phyloP scores from a whole-genome alignment of 1,284 basidiomycete species.

The Microbotryomycetes sp. region DNA sequence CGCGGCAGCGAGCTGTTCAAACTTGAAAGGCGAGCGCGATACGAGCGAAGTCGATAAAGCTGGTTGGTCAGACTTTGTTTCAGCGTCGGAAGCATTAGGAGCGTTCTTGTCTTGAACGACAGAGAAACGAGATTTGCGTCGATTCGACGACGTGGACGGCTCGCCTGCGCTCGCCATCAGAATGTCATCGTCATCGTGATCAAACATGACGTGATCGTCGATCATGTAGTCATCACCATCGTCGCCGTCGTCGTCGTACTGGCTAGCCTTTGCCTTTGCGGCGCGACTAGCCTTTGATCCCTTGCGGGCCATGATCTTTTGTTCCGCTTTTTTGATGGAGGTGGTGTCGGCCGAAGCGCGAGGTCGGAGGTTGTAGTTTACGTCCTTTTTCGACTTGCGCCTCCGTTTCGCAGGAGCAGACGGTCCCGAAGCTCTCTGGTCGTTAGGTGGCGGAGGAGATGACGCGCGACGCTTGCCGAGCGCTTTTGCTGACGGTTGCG shows the following conservation, averaged over 20 bases:
- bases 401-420: background rate
- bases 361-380: conserved; percentile 21
- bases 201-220: too few species aligned
- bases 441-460: conserved; percentile 24
- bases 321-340: background rate
- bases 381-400: conserved; percentile 17
- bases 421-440: background rate
- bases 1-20: too few species aligned
- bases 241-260: conserved; percentile 8
- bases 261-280: conserved; percentile 12
- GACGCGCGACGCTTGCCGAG: conserved; percentile 33
- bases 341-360: background rate
- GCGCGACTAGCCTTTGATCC: conserved; percentile 16
- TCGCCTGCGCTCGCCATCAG: too few species aligned
- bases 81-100: too few species aligned
- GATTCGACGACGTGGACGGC: too few species aligned
- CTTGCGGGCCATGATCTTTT: conserved; percentile 25
- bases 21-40: too few species aligned
- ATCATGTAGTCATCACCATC: too few species aligned
- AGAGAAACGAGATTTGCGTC: too few species aligned
- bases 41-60: too few species aligned
- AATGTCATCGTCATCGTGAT: conserved; percentile 8
- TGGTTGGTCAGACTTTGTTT: too few species aligned
- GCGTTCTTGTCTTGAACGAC: too few species aligned
- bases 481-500: conserved; percentile 21